Evolutionary conservation across 805 yeast species (phyloP).

Genomic region (Saccharomycopsis olivae): DNA sequence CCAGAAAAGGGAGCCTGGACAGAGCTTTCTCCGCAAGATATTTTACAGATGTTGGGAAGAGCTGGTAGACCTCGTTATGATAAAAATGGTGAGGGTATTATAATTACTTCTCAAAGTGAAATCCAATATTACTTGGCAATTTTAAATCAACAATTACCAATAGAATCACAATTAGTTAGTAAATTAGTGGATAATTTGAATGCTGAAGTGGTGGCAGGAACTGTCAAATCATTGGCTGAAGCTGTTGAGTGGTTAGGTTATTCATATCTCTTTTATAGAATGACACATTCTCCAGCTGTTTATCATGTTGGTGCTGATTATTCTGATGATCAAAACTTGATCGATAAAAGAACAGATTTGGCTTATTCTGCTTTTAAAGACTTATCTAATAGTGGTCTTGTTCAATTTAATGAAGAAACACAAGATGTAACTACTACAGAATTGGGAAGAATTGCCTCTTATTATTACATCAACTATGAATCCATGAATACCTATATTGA

Average conservation of each 20-base stretch:
- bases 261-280: constrained; percentile 71
- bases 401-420: constrained; percentile 41
- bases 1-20: constrained; percentile 88
- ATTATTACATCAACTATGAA: constrained; percentile 67
- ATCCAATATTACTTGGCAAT: constrained; percentile 82
- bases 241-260: constrained; percentile 75
- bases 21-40: constrained; percentile 89
- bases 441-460: constrained; percentile 75
- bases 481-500: constrained; percentile 56
- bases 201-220: constrained; percentile 78
- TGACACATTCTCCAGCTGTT: constrained; percentile 58
- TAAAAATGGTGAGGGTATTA: constrained; percentile 85
- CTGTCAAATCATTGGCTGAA: constrained; percentile 46
- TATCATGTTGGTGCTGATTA: constrained; percentile 69
- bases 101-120: constrained; percentile 79
- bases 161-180: constrained; percentile 76
- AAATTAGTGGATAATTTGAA: constrained; percentile 65
- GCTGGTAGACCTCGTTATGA: constrained; percentile 97
- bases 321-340: constrained; percentile 37
- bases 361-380: constrained; percentile 64
- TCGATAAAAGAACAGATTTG: constrained; percentile 51
- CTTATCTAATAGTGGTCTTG: constrained; percentile 46
- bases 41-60: constrained; percentile 94
- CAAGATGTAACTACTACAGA: constrained; percentile 51
- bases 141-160: constrained; percentile 84